These are phyloP conservation scores for Antitrichia curtipendula DNA, from an alignment of 225 moss, liverwort and hornwort species.

Conservation along the genomic window DNA sequence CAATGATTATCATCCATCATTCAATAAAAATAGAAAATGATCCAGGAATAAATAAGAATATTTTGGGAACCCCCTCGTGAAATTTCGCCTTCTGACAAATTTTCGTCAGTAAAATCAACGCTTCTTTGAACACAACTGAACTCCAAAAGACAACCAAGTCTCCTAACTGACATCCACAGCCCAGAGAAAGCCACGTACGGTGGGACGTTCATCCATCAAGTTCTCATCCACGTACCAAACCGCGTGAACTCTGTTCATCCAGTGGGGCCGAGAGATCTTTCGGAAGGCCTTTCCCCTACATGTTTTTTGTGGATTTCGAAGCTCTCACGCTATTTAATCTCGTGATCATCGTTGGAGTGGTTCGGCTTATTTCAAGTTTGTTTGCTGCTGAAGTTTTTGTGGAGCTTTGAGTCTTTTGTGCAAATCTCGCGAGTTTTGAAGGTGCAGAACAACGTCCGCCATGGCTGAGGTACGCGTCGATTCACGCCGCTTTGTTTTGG, in stretches of 20 bases:
- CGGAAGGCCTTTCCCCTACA: background rate
- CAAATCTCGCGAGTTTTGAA: background rate
- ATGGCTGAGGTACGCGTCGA: slow-evolving; percentile 22
- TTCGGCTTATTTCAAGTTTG: background rate
- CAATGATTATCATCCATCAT: background rate
- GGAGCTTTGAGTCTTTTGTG: background rate
- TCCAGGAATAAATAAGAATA: background rate
- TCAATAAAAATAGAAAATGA: background rate
- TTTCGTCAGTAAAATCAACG: background rate
- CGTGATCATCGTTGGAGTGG: background rate
- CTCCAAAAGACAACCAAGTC: too few species aligned
- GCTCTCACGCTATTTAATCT: background rate
- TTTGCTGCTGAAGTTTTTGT: background rate
- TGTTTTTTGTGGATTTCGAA: background rate
- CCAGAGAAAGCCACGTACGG: background rate
- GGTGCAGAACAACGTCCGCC: slow-evolving; percentile 1
- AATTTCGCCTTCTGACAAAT: background rate
- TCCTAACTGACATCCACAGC: background rate
- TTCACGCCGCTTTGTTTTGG: background rate
- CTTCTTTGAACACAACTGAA: background rate
- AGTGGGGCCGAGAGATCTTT: background rate
- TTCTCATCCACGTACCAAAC: background rate
- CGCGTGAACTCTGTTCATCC: slow-evolving; percentile 1
- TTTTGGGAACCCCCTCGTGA: background rate
- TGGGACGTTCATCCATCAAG: background rate